Evolutionary conservation across 2,329 filamentous ascomycete genomes (phyloP).

Genomic region (Cryphonectria carpinicola): DNA sequence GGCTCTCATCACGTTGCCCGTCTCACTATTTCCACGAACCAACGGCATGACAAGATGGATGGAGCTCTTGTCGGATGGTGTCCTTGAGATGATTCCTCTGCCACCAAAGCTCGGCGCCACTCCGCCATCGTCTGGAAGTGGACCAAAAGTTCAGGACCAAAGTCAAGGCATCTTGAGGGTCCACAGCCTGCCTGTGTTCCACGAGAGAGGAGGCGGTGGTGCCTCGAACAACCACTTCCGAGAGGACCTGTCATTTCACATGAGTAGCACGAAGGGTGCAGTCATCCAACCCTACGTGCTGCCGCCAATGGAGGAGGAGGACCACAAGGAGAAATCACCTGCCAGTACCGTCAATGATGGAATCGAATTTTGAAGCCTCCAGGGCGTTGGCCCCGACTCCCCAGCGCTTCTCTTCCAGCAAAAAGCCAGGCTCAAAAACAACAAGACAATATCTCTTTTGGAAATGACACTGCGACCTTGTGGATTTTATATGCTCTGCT

Average conservation of each 20-base stretch:
- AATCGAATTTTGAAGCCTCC: constrained; percentile 68
- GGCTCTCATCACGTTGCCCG: constrained; percentile 75
- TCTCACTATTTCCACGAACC: constrained; percentile 76
- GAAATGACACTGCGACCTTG: neutral
- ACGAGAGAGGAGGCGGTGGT: constrained; percentile 85
- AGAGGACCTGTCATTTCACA: constrained; percentile 87
- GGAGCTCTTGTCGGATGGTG: constrained; percentile 82
- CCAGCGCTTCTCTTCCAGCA: neutral
- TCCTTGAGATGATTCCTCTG: constrained; percentile 81
- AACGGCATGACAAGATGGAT: constrained; percentile 83
- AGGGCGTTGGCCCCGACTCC: no score
- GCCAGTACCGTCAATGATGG: constrained; percentile 65
- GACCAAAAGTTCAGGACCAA: constrained; percentile 62
- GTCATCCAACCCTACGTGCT: constrained; percentile 87
- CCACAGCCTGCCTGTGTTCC: constrained; percentile 80
- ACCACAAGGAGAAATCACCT: constrained; percentile 46
- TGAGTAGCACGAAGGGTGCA: constrained; percentile 80
- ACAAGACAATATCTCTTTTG: neutral
- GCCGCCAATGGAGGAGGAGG: constrained; percentile 80
- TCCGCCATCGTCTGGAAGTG: constrained; percentile 16
- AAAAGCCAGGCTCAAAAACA: no score
- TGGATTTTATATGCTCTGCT: neutral
- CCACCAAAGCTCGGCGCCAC: constrained; percentile 55
- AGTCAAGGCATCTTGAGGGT: constrained; percentile 85
- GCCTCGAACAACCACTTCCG: constrained; percentile 68